phyloP scores from a whole-genome alignment of 2,329 filamentous ascomycete genomes.

The Lasiodiplodia citricola region DNA sequence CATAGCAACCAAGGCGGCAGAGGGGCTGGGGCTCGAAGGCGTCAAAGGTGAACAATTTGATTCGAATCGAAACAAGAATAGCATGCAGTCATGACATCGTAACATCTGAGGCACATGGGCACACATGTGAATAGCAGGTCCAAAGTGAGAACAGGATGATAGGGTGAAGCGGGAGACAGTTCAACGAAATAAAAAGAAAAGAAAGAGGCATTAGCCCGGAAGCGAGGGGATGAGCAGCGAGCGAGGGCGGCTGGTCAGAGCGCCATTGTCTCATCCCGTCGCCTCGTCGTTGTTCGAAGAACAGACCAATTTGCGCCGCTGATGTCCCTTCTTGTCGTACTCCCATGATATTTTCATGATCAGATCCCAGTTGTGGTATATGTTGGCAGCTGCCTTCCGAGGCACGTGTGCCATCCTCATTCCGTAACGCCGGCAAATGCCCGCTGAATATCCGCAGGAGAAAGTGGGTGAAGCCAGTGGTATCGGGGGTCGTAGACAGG shows the following conservation, averaged over 20 bases:
- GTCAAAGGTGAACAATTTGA: slow-evolving; percentile 2
- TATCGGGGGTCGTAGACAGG: slow-evolving; percentile 3
- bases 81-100: slow-evolving; percentile 26
- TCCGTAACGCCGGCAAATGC: slow-evolving; percentile 27
- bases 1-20: background rate
- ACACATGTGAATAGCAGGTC: slow-evolving; percentile 7
- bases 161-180: background rate
- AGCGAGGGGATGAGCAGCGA: slow-evolving; percentile 22
- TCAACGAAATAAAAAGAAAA: slow-evolving; percentile 6
- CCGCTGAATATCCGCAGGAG: slow-evolving; percentile 26
- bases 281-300: slow-evolving; percentile 6
- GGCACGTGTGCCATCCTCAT: slow-evolving; percentile 20
- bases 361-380: slow-evolving; percentile 26
- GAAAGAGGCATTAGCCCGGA: slow-evolving; percentile 7
- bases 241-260: slow-evolving; percentile 17
- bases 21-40: background rate
- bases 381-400: slow-evolving; percentile 18
- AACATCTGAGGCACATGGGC: slow-evolving; percentile 26
- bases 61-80: slow-evolving; percentile 19
- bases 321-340: slow-evolving; percentile 19
- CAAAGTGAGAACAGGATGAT: background rate
- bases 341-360: slow-evolving; percentile 26
- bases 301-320: slow-evolving; percentile 25
- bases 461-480: slow-evolving; percentile 24
- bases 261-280: slow-evolving; percentile 2